A percentile compares a stretch with the other conserved stretches of the same genome.
phyloP scores from a whole-genome alignment of 495 filamentous ascomycete species.

The Penicillium diatomitis region DNA sequence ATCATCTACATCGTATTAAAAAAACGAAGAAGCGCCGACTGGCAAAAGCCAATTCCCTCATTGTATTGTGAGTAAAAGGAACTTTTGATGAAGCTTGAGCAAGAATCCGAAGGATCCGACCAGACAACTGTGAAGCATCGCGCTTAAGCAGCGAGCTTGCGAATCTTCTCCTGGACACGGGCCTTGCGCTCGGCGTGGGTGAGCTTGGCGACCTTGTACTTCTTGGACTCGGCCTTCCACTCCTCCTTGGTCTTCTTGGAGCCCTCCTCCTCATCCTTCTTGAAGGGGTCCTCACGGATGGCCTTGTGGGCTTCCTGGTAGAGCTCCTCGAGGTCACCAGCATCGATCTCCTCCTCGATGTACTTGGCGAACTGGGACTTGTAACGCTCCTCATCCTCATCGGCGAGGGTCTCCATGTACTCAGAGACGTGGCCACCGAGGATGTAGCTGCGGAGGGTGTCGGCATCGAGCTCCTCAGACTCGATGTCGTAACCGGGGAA shows the following conservation, averaged over 20 bases:
- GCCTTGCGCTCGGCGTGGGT: constrained; percentile 68
- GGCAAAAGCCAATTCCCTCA: constrained; percentile 20
- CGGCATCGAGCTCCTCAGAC: constrained; percentile 91
- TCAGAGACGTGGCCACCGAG: constrained; percentile 95
- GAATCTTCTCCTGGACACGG: constrained; percentile 83
- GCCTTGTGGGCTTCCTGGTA: constrained; percentile 90
- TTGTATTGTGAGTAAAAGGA: constrained; percentile 11
- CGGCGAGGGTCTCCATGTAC: constrained; percentile 99
- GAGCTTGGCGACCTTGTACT: constrained; percentile 70
- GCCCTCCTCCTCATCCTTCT: constrained; percentile 73
- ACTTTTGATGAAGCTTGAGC: constrained; percentile 15
- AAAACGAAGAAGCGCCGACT: constrained; percentile 19
- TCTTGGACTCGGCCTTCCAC: constrained; percentile 92
- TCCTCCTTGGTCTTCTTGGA: constrained; percentile 90
- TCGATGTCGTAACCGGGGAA: constrained; percentile 99
- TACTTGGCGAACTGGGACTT: constrained; percentile 96
- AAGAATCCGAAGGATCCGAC: constrained; percentile 10
- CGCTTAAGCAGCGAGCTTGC: constrained; percentile 42
- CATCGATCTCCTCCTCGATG: constrained; percentile 92
- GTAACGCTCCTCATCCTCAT: constrained; percentile 99
- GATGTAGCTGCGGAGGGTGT: constrained; percentile 98
- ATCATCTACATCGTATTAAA: constrained; percentile 20
- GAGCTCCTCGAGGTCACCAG: constrained; percentile 93
- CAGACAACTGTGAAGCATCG: constrained; percentile 10
- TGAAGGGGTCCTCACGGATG: constrained; percentile 97